Conservation (phyloP, 1,139 yeast species). For the Kodamaea alishanica region DNA sequence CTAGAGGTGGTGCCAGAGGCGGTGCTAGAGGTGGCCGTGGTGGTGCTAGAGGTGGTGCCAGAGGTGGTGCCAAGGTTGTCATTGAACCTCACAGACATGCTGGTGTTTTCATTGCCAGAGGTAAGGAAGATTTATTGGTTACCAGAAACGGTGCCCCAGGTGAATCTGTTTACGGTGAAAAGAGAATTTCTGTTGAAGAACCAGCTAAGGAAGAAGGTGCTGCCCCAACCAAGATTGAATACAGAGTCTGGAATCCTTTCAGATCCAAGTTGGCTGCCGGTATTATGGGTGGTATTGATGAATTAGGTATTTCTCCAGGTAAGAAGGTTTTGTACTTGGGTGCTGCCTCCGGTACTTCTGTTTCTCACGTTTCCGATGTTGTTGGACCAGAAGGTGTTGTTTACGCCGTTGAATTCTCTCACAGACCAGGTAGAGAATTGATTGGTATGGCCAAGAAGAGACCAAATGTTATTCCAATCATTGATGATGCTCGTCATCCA, state of each 20-base stretch:
- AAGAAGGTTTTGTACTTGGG: constrained; percentile 95
- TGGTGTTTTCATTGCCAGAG: constrained; percentile 98
- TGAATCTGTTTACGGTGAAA: constrained; percentile 96
- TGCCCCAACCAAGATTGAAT: constrained; percentile 92
- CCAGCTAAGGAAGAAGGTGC: constrained; percentile 82
- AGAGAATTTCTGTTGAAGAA: constrained; percentile 90
- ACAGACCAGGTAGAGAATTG: constrained; percentile 99
- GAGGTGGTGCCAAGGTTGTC: constrained; percentile 90
- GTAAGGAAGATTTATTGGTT: constrained; percentile 96
- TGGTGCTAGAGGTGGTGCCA: constrained; percentile 75
- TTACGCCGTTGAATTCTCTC: constrained; percentile 98
- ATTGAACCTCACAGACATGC: constrained; percentile 98
- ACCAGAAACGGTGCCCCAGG: constrained; percentile 98
- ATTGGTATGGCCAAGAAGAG: constrained; percentile 99
- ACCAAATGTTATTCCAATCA: constrained; percentile 97
- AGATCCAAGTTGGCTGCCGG: constrained; percentile 99
- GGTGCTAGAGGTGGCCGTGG: constrained; percentile 66
- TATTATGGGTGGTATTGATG: constrained; percentile 99
- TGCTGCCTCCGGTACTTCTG: constrained; percentile 99
- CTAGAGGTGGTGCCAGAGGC: constrained; percentile 46
- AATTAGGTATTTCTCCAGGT: constrained; percentile 95
- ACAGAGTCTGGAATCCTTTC: constrained; percentile 99
- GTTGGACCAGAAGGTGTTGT: constrained; percentile 99
- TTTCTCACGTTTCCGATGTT: constrained; percentile 95
- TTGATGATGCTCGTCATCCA: constrained; percentile 99